Conservation (phyloP, 1,139 yeast species). For the Candida buenavistaensis region DNA sequence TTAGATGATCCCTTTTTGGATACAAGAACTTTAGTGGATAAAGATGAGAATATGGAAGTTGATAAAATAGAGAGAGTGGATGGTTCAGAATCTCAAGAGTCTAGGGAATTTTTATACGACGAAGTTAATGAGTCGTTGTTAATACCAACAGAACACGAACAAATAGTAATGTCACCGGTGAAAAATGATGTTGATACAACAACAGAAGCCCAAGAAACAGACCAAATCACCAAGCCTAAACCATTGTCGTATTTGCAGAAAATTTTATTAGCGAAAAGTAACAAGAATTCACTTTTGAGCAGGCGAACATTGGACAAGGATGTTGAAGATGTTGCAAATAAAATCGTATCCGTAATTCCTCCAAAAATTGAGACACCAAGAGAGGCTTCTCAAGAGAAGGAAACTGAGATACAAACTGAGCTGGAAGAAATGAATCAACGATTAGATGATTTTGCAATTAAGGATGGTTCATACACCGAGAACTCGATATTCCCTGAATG, state of each 20-base stretch:
- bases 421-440: not conserved
- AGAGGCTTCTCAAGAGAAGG: no score
- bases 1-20: constrained; percentile 2
- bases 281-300: constrained; percentile 1
- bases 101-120: not conserved
- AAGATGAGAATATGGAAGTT: not conserved
- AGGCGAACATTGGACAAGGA: not conserved
- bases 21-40: not conserved
- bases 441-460: constrained; percentile 1
- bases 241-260: constrained; percentile 31
- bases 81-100: not conserved
- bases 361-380: no score
- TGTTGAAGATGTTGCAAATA: no score
- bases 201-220: not conserved
- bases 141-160: constrained; percentile 6
- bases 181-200: no score
- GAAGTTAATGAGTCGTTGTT: constrained; percentile 5
- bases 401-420: no score
- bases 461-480: not conserved
- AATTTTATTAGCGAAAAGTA: constrained; percentile 11
- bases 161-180: constrained; percentile 5
- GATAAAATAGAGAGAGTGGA: not conserved
- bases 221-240: constrained; percentile 5
- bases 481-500: constrained; percentile 2
- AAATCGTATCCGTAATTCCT: no score